Conservation (phyloP, 768 basidiomycete genomes). For the Dendrothele bispora region DNA sequence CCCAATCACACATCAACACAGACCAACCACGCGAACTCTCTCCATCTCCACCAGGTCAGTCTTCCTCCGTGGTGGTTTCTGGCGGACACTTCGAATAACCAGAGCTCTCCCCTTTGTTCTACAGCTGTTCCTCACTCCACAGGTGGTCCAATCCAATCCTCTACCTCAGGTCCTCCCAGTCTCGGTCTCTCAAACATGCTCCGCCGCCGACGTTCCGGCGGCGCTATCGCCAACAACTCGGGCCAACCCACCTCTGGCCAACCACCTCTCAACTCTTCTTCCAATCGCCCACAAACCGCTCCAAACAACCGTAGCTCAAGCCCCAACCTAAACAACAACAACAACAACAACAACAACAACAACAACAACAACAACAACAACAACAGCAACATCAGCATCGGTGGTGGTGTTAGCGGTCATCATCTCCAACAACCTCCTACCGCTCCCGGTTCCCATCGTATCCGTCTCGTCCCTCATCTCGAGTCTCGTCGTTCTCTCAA, state of each 20-base stretch:
- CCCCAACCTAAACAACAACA: too few relatives aligned
- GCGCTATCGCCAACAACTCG: slow-evolving; percentile 36
- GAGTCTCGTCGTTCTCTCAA: slow-evolving; percentile 86
- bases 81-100: slow-evolving; percentile 28
- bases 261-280: slow-evolving; percentile 9
- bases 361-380: too few relatives aligned
- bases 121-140: slow-evolving; percentile 6
- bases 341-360: too few relatives aligned
- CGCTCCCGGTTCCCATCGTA: slow-evolving; percentile 51
- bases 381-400: too few relatives aligned
- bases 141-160: slow-evolving; percentile 33
- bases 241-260: slow-evolving; percentile 14
- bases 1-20: slow-evolving; percentile 54
- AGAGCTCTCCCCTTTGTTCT: slow-evolving; percentile 40
- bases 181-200: slow-evolving; percentile 64
- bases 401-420: background rate
- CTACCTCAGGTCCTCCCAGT: slow-evolving; percentile 31
- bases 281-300: too few relatives aligned
- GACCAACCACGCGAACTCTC: slow-evolving; percentile 39
- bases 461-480: slow-evolving; percentile 94
- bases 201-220: slow-evolving; percentile 64
- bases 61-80: too few relatives aligned
- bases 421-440: background rate
- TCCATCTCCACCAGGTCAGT: slow-evolving; percentile 41
- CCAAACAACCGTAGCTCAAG: too few relatives aligned